phyloP scores from a whole-genome alignment of 1,284 basidiomycete genomes.

The Uromyces viciae-fabae region DNA sequence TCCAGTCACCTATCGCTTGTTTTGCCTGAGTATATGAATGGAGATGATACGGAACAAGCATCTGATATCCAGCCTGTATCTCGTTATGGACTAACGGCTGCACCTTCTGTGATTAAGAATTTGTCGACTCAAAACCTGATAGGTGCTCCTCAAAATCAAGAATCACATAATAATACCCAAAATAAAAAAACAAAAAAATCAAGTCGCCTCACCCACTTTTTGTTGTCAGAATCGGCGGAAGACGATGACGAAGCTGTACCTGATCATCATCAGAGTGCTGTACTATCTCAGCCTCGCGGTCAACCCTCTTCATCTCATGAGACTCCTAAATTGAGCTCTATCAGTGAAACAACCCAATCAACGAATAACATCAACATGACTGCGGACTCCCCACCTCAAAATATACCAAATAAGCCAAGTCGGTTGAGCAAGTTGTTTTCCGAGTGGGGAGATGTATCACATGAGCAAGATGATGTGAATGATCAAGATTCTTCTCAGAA shows the following conservation, averaged over 20 bases:
- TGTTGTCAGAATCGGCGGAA: background rate
- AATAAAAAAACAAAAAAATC: too few relatives aligned
- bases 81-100: too few relatives aligned
- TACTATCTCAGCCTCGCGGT: background rate
- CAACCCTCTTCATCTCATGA: background rate
- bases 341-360: background rate
- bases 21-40: constrained; percentile 20
- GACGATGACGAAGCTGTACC: background rate
- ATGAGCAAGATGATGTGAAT: constrained; percentile 1
- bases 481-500: background rate
- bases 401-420: background rate
- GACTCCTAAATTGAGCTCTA: too few relatives aligned
- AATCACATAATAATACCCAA: too few relatives aligned
- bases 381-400: background rate
- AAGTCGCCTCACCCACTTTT: constrained; percentile 34
- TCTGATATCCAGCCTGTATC: background rate
- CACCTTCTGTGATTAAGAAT: too few relatives aligned
- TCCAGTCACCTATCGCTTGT: constrained; percentile 31
- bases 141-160: too few relatives aligned
- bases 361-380: too few relatives aligned
- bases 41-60: constrained; percentile 21
- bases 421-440: background rate
- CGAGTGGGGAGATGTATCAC: constrained; percentile 15
- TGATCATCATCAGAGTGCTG: background rate
- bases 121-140: too few relatives aligned